A percentile compares a stretch with the other conserved stretches of the same genome.
Conservation (phyloP, 108 stramenopile genomes). For the Skeletonema marinoi region DNA sequence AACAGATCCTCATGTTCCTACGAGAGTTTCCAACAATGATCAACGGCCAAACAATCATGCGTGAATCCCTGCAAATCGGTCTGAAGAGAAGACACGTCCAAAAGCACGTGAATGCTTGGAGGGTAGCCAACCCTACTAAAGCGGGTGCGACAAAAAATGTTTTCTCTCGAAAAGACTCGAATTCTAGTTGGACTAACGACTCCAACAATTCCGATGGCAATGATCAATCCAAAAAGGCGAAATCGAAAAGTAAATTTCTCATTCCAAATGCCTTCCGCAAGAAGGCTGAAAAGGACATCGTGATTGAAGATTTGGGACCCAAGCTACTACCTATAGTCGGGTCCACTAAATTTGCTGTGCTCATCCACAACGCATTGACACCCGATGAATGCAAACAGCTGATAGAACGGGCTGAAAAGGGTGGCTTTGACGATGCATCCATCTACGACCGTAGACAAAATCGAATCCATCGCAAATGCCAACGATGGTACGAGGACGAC, state of each 20-base stretch:
- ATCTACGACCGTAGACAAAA: conserved; percentile 25
- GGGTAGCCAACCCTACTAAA: neutral
- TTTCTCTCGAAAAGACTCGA: neutral
- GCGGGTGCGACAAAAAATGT: neutral
- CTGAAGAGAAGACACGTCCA: conserved; percentile 72
- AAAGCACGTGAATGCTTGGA: conserved; percentile 46
- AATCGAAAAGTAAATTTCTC: neutral
- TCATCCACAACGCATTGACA: conserved; percentile 28
- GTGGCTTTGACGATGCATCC: conserved; percentile 27
- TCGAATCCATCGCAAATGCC: conserved; percentile 22
- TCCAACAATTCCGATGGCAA: neutral
- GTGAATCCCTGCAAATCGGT: conserved; percentile 67
- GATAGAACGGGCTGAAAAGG: conserved; percentile 29
- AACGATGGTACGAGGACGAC: conserved; percentile 21
- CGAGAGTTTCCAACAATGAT: conserved; percentile 74
- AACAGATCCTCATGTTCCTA: conserved; percentile 80
- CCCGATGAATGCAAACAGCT: conserved; percentile 30
- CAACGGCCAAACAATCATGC: conserved; percentile 68
- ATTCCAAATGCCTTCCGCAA: neutral
- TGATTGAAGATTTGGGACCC: conserved; percentile 23
- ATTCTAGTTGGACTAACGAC: neutral
- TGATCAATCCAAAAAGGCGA: neutral
- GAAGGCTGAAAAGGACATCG: conserved; percentile 15
- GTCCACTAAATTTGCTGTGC: conserved; percentile 28
- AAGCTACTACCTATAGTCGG: conserved; percentile 32